Base-by-base conservation (phyloP, 1,284 basidiomycete genomes). In the Ustilago shanxiensis region DNA sequence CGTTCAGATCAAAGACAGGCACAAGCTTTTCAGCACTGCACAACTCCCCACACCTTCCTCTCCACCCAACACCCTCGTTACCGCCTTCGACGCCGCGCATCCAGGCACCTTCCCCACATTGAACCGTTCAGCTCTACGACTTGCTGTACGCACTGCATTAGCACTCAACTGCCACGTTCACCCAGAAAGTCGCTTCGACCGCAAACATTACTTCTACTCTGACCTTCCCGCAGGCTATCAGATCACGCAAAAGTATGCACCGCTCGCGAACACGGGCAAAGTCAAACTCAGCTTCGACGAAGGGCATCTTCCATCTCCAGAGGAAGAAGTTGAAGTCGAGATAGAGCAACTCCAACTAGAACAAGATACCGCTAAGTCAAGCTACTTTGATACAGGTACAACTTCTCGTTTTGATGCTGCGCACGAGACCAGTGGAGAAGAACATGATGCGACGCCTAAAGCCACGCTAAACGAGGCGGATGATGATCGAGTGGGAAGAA, bases 141-240 rank as follows among this genome's bases (percentile, higher is more conserved):
- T 97, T 1, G 94, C 93, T 1, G 85, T 95, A 0, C 89, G 93
- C 18, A 93, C 95, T 0, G 93, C 95, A 0, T 82, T 96, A 1
- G 95, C 95, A 1, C 89, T 99, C 33, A 88, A 91, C 37, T 91
- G 93, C 50, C 78, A 89, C 0, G 89, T 98, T 10, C 83, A 82
- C 31, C 61, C 50, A 2, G 31, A 60, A 8, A 76, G 82, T 52
- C 47, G 1, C 6, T 85, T 84, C 39, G 96, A 99, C 87, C 89
- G 96, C 79, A 99, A 99, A 86, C 96, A 99, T 86, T 99, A 99
- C 86, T 98, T 98, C 87, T 99, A 99, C 85, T 90, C 94, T 1
- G 96, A 99, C 87, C 89, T 98, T 33, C 95, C 97, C 0, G 89
- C 92, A 3, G 96, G 95, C 0, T 99, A 95, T 87, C 97, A 99